A percentile compares a stretch with the other conserved stretches of the same genome.
phyloP scores from a whole-genome alignment of 305 asterid genomes.

The Fraxinus xanthoxyloides region DNA sequence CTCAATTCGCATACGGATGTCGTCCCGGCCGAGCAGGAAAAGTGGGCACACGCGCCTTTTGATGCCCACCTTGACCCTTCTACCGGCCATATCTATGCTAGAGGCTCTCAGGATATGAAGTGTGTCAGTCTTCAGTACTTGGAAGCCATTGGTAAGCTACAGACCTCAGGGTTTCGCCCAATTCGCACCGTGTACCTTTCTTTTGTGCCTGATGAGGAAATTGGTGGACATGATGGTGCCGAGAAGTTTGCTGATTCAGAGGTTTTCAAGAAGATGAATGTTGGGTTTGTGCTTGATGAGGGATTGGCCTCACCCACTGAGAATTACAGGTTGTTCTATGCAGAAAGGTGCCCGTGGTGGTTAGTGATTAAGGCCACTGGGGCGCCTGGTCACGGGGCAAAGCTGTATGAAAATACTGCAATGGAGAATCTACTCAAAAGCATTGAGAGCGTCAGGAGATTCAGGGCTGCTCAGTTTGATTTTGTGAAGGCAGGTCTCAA shows the following conservation, averaged over 20 bases:
- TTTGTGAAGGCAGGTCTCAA: conserved; percentile 71
- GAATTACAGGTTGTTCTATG: conserved; percentile 70
- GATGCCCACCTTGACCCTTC: conserved; percentile 61
- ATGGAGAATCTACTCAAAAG: conserved; percentile 89
- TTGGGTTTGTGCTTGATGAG: conserved; percentile 84
- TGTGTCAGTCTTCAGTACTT: conserved; percentile 85
- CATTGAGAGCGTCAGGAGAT: conserved; percentile 75
- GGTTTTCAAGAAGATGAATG: conserved; percentile 67
- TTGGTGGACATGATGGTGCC: conserved; percentile 89
- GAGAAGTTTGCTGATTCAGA: conserved; percentile 73
- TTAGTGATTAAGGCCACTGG: conserved; percentile 78
- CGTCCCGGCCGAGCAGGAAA: conserved; percentile 81
- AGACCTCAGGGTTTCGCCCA: conserved; percentile 61
- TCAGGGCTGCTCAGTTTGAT: conserved; percentile 83
- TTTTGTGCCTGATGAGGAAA: conserved; percentile 95
- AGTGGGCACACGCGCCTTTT: conserved; percentile 84
- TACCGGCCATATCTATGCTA: conserved; percentile 75
- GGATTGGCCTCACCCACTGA: conserved; percentile 78
- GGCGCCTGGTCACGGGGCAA: conserved; percentile 95
- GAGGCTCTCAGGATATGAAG: conserved; percentile 99
- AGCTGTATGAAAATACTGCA: conserved; percentile 87
- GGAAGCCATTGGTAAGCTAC: conserved; percentile 82
- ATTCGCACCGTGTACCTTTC: conserved; percentile 69
- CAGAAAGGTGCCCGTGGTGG: conserved; percentile 91
- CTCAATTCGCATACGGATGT: conserved; percentile 97